Percentiles rank a stretch among this genome's conserved stretches.
Evolutionary conservation across 306 rosid genomes (phyloP).

Genomic region (Canavalia gladiata): DNA sequence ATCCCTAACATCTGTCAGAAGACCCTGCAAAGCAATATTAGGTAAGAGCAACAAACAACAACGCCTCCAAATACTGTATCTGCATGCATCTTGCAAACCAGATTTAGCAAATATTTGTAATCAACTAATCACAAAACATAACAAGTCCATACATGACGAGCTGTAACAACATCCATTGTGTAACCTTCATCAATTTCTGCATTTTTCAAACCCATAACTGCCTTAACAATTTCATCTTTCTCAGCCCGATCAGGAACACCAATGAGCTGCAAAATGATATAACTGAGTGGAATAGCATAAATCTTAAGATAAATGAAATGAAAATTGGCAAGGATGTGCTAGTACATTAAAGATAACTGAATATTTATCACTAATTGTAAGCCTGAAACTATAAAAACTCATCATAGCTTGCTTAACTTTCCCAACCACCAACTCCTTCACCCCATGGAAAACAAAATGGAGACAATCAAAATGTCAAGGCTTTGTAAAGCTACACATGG

Average conservation of each 20-base stretch:
- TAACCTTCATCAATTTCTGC: conserved; percentile 95
- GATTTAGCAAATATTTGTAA: conserved; percentile 1
- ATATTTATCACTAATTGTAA: conserved; percentile 28
- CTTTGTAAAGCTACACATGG: too few relatives aligned
- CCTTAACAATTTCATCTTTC: conserved; percentile 97
- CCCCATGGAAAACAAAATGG: not conserved
- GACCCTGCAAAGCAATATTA: conserved; percentile 64
- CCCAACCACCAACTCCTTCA: conserved; percentile 38
- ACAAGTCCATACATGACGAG: conserved; percentile 72
- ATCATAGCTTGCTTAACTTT: conserved; percentile 29
- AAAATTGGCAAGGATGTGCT: conserved; percentile 11
- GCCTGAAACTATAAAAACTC: conserved; percentile 29
- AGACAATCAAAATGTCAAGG: too few relatives aligned
- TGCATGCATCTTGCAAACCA: conserved; percentile 10
- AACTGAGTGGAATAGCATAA: conserved; percentile 42
- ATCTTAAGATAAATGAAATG: conserved; percentile 35
- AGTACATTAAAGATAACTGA: conserved; percentile 12
- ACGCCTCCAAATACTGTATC: conserved; percentile 1
- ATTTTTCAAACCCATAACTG: conserved; percentile 83
- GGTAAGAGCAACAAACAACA: conserved; percentile 39
- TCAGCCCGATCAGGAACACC: conserved; percentile 89
- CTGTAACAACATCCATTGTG: conserved; percentile 71
- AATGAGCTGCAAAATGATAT: conserved; percentile 71
- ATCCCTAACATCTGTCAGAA: conserved; percentile 92
- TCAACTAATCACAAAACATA: not conserved